These are phyloP conservation scores for Oxyria digyna DNA, from an alignment of 148 eudicot genomes.

Conservation along the genomic window DNA sequence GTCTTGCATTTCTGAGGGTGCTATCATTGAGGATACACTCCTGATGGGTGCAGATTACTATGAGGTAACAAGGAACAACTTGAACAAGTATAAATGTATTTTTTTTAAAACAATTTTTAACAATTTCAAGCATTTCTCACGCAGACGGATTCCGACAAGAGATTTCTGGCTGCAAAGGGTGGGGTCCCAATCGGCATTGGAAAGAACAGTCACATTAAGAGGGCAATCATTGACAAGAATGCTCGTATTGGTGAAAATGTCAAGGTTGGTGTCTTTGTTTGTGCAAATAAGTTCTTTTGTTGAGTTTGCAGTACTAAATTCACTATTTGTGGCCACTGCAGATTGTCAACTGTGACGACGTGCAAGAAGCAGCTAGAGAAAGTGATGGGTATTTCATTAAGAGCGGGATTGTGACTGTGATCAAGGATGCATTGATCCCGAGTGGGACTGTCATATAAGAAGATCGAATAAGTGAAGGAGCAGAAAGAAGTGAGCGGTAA, in stretches of 20 bases:
- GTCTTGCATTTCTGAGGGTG: constrained; percentile 92
- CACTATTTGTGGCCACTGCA: constrained; percentile 16
- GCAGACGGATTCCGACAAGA: constrained; percentile 90
- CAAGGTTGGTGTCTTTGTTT: constrained; percentile 25
- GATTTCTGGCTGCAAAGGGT: constrained; percentile 64
- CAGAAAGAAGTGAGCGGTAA: too few relatives aligned
- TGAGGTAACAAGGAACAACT: constrained; percentile 43
- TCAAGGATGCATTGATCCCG: constrained; percentile 93
- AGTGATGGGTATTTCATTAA: constrained; percentile 95
- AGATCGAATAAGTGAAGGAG: not conserved
- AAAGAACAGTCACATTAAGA: constrained; percentile 69
- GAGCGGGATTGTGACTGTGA: constrained; percentile 91
- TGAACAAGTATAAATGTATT: too few relatives aligned
- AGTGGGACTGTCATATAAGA: constrained; percentile 58
- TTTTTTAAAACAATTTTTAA: too few relatives aligned
- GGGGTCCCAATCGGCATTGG: constrained; percentile 95
- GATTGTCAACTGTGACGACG: constrained; percentile 65
- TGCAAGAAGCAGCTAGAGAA: constrained; percentile 98
- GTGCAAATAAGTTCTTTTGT: not conserved
- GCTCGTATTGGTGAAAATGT: constrained; percentile 90
- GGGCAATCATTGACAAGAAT: constrained; percentile 92
- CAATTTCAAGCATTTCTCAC: not conserved
- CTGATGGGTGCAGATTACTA: constrained; percentile 99
- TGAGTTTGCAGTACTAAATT: not conserved
- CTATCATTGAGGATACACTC: constrained; percentile 80